phyloP scores from a whole-genome alignment of 225 moss, liverwort and hornwort genomes.

The Marchantia paleacea region DNA sequence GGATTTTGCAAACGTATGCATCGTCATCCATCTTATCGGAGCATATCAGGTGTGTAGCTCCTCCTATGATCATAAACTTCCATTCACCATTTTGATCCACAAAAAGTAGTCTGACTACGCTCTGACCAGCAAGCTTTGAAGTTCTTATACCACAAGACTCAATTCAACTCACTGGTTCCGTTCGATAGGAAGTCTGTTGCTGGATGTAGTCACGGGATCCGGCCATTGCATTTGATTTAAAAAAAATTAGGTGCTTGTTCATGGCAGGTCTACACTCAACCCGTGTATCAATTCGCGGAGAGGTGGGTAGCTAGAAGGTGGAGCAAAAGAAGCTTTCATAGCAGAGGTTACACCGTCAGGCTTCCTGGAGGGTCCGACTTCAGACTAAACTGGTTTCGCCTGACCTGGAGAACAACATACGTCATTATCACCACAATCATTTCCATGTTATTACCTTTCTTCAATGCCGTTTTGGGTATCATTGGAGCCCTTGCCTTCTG shows the following conservation, averaged over 20 bases:
- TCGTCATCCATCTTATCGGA: slow-evolving; percentile 77
- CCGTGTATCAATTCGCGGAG: slow-evolving; percentile 61
- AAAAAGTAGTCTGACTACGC: too few relatives aligned
- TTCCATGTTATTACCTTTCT: slow-evolving; percentile 77
- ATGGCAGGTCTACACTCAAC: slow-evolving; percentile 73
- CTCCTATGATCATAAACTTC: too few relatives aligned
- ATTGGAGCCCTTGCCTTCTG: slow-evolving; percentile 71
- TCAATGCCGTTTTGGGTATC: slow-evolving; percentile 67
- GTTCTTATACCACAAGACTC: too few relatives aligned
- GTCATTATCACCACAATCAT: slow-evolving; percentile 65
- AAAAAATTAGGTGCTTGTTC: neutral
- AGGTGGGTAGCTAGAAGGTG: slow-evolving; percentile 34
- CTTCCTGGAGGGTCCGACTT: slow-evolving; percentile 44
- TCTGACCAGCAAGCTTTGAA: too few relatives aligned
- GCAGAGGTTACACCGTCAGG: slow-evolving; percentile 30
- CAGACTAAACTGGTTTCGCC: slow-evolving; percentile 49
- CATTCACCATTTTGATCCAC: too few relatives aligned
- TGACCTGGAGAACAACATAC: slow-evolving; percentile 57
- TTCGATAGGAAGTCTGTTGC: neutral
- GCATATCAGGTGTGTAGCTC: slow-evolving; percentile 67
- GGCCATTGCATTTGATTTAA: neutral
- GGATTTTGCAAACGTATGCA: slow-evolving; percentile 62
- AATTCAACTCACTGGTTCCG: neutral
- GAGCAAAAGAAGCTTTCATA: slow-evolving; percentile 49
- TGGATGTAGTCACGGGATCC: neutral